These are phyloP conservation scores for Setaria italica DNA, from an alignment of 202 grass and related monocot genomes.

Conservation along the genomic window DNA sequence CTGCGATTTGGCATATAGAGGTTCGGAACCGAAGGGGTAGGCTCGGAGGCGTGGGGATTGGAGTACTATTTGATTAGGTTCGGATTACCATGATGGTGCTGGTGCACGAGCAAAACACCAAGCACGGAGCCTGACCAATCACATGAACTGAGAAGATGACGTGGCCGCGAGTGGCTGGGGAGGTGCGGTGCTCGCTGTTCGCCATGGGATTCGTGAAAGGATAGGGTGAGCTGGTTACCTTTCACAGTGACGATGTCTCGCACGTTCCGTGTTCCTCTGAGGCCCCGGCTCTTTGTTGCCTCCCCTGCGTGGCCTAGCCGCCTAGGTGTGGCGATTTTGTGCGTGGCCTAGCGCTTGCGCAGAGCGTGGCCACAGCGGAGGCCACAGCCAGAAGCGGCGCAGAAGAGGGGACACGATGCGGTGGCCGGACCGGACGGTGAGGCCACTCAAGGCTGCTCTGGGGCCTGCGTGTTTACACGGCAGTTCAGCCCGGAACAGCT, in stretches of 20 bases:
- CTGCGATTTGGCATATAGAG: neutral
- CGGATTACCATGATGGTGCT: neutral
- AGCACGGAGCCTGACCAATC: neutral
- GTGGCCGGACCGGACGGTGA: neutral
- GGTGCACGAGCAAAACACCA: neutral
- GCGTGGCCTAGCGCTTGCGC: too few relatives aligned
- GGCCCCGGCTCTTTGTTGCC: neutral
- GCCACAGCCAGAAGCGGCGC: neutral
- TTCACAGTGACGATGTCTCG: slow-evolving; percentile 45
- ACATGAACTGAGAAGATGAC: neutral
- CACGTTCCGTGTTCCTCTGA: slow-evolving; percentile 20
- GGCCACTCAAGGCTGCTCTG: slow-evolving; percentile 9
- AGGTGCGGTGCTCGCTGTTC: neutral
- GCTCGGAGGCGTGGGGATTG: slow-evolving; percentile 62
- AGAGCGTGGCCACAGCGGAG: neutral
- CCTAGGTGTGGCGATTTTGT: too few relatives aligned
- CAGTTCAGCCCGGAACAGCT: neutral
- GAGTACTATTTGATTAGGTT: slow-evolving; percentile 49
- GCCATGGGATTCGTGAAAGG: slow-evolving; percentile 45
- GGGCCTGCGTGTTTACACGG: slow-evolving; percentile 19
- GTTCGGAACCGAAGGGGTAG: slow-evolving; percentile 46
- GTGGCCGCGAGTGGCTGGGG: neutral
- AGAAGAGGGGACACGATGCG: neutral
- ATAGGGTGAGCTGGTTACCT: slow-evolving; percentile 39
- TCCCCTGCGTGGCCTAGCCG: neutral